Evolutionary conservation across 129 eudicot genomes (phyloP).

Genomic region (Chrysanthemum makinoi): DNA sequence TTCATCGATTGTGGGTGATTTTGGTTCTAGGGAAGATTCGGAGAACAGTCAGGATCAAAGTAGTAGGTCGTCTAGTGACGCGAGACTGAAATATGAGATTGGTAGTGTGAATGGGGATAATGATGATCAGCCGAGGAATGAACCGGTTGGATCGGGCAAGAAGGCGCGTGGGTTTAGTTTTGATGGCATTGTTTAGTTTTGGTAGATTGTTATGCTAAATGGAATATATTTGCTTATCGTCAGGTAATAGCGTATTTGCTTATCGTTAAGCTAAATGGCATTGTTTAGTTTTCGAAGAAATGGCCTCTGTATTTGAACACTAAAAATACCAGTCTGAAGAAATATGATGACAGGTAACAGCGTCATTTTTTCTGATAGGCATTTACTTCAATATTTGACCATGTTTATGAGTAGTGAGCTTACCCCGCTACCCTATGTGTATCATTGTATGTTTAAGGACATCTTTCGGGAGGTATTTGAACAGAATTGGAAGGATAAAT

Average conservation of each 20-base stretch:
- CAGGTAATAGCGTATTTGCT: too few relatives aligned
- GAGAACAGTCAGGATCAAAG: constrained; percentile 68
- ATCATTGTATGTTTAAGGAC: constrained; percentile 73
- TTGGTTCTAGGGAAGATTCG: constrained; percentile 50
- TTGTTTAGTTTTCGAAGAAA: constrained; percentile 78
- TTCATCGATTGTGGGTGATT: constrained; percentile 37
- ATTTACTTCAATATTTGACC: constrained; percentile 2
- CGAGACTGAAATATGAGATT: constrained; percentile 39
- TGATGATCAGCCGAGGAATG: constrained; percentile 46
- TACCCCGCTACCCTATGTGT: not conserved
- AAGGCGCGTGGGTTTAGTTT: constrained; percentile 68
- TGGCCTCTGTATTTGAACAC: constrained; percentile 98
- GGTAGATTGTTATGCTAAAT: too few relatives aligned
- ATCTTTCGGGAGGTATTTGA: constrained; percentile 96
- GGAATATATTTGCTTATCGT: too few relatives aligned
- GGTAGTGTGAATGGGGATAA: constrained; percentile 37
- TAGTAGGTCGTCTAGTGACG: constrained; percentile 74
- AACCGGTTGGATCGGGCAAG: constrained; percentile 42
- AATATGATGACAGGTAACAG: constrained; percentile 92
- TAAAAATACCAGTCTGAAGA: constrained; percentile 88
- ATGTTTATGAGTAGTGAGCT: constrained; percentile 6
- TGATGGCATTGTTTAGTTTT: too few relatives aligned
- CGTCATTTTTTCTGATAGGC: not conserved
- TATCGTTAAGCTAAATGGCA: too few relatives aligned
- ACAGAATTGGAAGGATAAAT: constrained; percentile 81